These are phyloP conservation scores for Fraxinus nigra DNA, from an alignment of 305 asterid species.

Conservation along the genomic window DNA sequence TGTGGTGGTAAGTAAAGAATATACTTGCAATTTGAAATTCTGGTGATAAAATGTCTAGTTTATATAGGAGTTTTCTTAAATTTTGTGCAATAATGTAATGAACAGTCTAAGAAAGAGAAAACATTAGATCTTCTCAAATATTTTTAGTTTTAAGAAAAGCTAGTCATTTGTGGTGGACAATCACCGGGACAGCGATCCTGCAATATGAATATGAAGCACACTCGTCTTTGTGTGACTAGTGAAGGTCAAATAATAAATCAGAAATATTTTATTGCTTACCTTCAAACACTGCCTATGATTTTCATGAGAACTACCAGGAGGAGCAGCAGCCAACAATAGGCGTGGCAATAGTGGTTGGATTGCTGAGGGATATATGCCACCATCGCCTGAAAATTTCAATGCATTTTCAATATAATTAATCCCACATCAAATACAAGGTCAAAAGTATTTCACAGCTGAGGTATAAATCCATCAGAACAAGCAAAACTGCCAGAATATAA, in stretches of 20 bases:
- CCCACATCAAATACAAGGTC: slow-evolving; percentile 11
- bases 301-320: slow-evolving; percentile 77
- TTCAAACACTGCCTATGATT: slow-evolving; percentile 91
- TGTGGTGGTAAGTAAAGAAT: not conserved
- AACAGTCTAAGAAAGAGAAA: not conserved
- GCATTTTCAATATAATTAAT: slow-evolving; percentile 21
- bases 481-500: slow-evolving; percentile 11
- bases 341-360: slow-evolving; percentile 79
- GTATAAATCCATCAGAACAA: not conserved
- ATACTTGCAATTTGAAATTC: not conserved
- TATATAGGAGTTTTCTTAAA: not conserved
- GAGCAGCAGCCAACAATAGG: slow-evolving; percentile 83
- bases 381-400: slow-evolving; percentile 64
- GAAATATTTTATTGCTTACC: slow-evolving; percentile 43
- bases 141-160: not conserved
- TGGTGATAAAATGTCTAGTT: not conserved
- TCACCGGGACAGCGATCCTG: not conserved
- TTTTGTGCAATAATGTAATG: not conserved
- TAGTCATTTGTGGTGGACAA: not conserved
- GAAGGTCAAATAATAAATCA: slow-evolving; percentile 12
- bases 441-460: slow-evolving; percentile 8
- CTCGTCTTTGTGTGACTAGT: not conserved
- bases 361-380: slow-evolving; percentile 76
- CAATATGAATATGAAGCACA: not conserved
- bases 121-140: not conserved